Conservation (phyloP, 108 stramenopile species). For the Nitzschia putrida region DNA sequence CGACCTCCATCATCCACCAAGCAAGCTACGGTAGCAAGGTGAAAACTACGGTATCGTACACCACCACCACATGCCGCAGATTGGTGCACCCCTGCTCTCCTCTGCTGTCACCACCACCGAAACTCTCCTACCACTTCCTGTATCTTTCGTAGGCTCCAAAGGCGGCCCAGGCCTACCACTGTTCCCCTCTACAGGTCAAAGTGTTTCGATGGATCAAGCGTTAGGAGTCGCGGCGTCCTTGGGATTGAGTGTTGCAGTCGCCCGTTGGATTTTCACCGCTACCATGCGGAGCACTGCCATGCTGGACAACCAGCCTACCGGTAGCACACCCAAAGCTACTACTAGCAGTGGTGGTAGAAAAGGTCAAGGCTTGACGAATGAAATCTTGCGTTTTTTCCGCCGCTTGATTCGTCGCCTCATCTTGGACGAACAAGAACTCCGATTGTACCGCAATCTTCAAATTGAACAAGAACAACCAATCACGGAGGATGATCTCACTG, state of each 20-base stretch:
- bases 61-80: too few relatives aligned
- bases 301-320: background rate
- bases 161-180: background rate
- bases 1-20: too few relatives aligned
- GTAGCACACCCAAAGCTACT: too few relatives aligned
- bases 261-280: conserved; percentile 14
- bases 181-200: too few relatives aligned
- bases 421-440: conserved; percentile 23
- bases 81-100: too few relatives aligned
- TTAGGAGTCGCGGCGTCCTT: conserved; percentile 28
- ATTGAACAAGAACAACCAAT: conserved; percentile 9
- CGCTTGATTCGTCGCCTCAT: conserved; percentile 18
- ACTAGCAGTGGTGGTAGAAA: too few relatives aligned
- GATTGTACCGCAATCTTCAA: conserved; percentile 1
- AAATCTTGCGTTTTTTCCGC: conserved; percentile 15
- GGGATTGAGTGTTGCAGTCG: conserved; percentile 17
- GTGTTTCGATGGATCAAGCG: conserved; percentile 11
- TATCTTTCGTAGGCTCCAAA: too few relatives aligned
- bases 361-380: conserved; percentile 9
- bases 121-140: too few relatives aligned
- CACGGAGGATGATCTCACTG: conserved; percentile 4
- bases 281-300: too few relatives aligned
- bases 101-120: too few relatives aligned
- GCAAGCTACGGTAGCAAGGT: too few relatives aligned
- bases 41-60: too few relatives aligned